Base-by-base conservation (phyloP, 2,329 filamentous ascomycete genomes). In the Monosporascus sp. region DNA sequence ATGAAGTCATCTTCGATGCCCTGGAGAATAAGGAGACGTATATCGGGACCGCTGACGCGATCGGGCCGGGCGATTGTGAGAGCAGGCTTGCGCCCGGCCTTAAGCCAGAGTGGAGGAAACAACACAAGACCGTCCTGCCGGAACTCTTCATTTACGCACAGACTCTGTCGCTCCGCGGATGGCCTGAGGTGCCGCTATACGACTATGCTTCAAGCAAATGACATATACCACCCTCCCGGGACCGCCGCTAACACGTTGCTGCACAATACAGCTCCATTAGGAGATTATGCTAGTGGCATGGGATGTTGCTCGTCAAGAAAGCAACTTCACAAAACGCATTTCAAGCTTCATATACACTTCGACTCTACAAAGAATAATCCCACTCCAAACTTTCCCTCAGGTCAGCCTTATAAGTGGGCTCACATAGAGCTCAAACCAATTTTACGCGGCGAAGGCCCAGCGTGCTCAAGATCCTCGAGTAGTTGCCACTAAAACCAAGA, bases 401-500 rank as follows among this genome's bases (percentile, higher is more conserved):
- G 11, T 14, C 27, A 31, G 11, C 11, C 9, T 31, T 31, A 14
- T 31, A 31, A 31, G 27, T 31, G 5, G 27, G 14, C 27, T 17
- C 18, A n/a, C 5, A 27, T 5, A 22, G 25, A 24, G 24, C 18
- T 22, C 18, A 38, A 20, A 62, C 59, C 9, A 62, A 25, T 27
- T 55, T 57, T 4, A 63, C 49, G 17, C 47, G 50, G 2, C 53
- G 55, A 9, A 52, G 53, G 3, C 61, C 60, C 15, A 63, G 49
- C 8, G 61, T 63, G 14, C 41, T 27, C 3, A 63, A 50, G 17
- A 62, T 56, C 22, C 57, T 57, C 50, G 55, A 52, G 48, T 63
- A 63, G 6, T 53, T 48, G 1, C 58, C 58, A 49, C 52, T 50
- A 5, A 50, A 39, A 20, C 31, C 48, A 8, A 50, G 18, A 14